Base-by-base conservation (phyloP, 2,329 filamentous ascomycete species). In the Kalaharituber pfeilii region DNA sequence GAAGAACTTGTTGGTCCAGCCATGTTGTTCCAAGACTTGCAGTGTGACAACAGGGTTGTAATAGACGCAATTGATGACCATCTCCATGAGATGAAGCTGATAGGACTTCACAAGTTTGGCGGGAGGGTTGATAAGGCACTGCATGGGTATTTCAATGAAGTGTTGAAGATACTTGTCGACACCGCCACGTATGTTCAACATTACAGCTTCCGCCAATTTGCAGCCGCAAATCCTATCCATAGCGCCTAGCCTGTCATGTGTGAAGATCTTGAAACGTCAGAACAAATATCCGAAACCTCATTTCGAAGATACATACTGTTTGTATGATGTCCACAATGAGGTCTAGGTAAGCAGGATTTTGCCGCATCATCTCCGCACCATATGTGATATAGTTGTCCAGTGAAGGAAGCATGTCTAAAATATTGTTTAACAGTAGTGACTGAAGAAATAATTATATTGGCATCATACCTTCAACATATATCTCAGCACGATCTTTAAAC, bases 1-100 rank as follows among this genome's bases (percentile, higher is more conserved):
- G 74, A 98, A 98, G 72, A 98, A 98, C 67, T 93, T 93, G 71
- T 96, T 96, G 5, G 91, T 96, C 89, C 88, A 95, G 57, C 80
- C 82, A 65, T 93, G 89, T 52, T 75, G 72, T 71, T 98, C 91
- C n/a, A 98, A 76, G 33, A 94, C 80, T 58, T 87, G 82, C 22
- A 98, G 76, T 24, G 87, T 78, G 56, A 95, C 75, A 45, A 82
- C 71, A 1, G 91, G 88, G 72, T 94, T 95, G 75, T 98, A 98
- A 75, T 96, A 94, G 64, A 96, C 87, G 53, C 85, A 81, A 69
- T 96, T 96, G 73, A 98, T 94, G 56, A 98, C 81, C 81, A 98
- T 93, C 71, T 98, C 91, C 84, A 98, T 94, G 45, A 98, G 72
- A 68, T 98, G 89, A 53, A 96, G 88, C 64, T 86, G 83, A 69